Base-by-base conservation (phyloP, 257 asterid species). In the Solanum dulcamara region DNA sequence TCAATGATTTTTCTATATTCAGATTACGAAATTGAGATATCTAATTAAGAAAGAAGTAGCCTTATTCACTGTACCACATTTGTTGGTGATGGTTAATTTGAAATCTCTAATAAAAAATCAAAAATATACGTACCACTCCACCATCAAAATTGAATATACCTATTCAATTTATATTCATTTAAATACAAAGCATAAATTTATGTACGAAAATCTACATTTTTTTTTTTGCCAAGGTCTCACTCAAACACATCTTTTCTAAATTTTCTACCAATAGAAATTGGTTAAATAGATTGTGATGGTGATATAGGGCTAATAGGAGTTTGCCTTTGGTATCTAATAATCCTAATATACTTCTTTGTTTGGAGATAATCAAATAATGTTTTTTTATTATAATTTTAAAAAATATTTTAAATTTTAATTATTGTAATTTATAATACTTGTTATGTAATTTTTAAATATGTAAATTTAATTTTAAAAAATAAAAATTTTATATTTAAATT, bases 21-120 rank as follows among this genome's bases (percentile, higher is more conserved):
- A 9, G 0, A 0, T 8, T 57, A 22, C 1, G 5, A 57, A n/a
- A 9, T 0, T 0, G 24, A 10, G 7, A 10, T 22, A 1, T n/a
- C 0, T n/a, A 4, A 4, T 57, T 57, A n/a, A 57, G 14, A 0
- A 0, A n/a, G 6, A n/a, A 57, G 30, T 26, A n/a, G 2, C 1
- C n/a, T 2, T n/a, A 2, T 57, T 10, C 66, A 10, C 7, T n/a
- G 2, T 1, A 6, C 11, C 11, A 7, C 22, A n/a, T n/a, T 2
- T 6, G 4, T 0, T 10, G 3, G 10, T 57, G 0, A 14, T 57
- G 2, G n/a, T 57, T n/a, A n/a, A n/a, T n/a, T 2, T 57, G n/a
- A 57, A 7, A 57, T 0, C 1, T 57, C 4, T 59, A n/a, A n/a
- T 59, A 9, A 59, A 10, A 59, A 57, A 0, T 3, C 3, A n/a